These are phyloP conservation scores for Trichoderma endophyticum DNA, from an alignment of 2,329 filamentous ascomycete genomes.

Conservation along the genomic window DNA sequence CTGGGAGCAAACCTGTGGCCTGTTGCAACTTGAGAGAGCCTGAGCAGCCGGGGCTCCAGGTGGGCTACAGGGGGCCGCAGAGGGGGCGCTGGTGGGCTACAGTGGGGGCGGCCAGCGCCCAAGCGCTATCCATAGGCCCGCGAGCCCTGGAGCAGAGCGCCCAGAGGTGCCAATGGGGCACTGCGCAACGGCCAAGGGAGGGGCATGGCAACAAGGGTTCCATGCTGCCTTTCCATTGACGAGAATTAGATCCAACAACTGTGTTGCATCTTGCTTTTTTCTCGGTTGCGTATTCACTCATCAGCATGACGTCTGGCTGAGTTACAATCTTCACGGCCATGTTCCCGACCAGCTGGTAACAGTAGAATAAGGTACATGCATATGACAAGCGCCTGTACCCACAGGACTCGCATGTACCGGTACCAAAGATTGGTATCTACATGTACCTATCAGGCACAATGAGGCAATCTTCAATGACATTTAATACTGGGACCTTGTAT, in stretches of 20 bases:
- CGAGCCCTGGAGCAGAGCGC: conserved; percentile 3
- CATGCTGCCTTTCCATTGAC: background rate
- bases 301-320: background rate
- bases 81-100: background rate
- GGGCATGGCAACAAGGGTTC: background rate
- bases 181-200: background rate
- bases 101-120: conserved; percentile 5
- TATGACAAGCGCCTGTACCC: background rate
- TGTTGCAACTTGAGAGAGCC: background rate
- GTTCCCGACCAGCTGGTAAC: conserved; percentile 4
- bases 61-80: background rate
- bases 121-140: conserved; percentile 7
- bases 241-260: background rate
- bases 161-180: background rate
- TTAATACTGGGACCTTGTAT: background rate
- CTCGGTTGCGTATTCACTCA: background rate
- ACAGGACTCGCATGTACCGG: background rate
- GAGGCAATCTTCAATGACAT: background rate
- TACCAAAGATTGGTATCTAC: background rate
- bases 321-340: background rate
- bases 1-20: background rate
- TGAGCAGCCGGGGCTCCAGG: background rate
- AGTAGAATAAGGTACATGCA: background rate
- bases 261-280: background rate
- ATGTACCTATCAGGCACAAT: background rate